A percentile compares a stretch with the other conserved stretches of the same genome.
Conservation (phyloP, 495 filamentous ascomycete species). For the Aspergillus heteromorphus region DNA sequence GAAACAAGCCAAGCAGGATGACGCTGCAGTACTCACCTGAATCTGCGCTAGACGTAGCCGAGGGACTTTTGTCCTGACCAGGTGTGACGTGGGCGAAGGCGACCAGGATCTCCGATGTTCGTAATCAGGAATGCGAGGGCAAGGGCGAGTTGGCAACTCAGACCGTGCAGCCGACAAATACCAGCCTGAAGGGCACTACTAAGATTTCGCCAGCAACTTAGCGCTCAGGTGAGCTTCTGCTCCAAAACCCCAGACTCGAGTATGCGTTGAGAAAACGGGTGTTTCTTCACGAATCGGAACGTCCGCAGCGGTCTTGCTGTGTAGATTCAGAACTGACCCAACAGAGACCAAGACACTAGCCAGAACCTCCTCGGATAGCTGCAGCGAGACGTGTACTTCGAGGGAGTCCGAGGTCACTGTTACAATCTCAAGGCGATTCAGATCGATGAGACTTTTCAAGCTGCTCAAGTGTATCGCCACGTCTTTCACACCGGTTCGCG, state of each 20-base stretch:
- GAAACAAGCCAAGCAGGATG: background rate
- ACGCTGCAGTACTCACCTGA: background rate
- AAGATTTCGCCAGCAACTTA: background rate
- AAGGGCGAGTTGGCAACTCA: slow-evolving; percentile 5
- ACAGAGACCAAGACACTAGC: slow-evolving; percentile 5
- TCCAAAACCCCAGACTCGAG: background rate
- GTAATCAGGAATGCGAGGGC: slow-evolving; percentile 13
- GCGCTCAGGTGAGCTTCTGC: background rate
- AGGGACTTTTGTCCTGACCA: background rate
- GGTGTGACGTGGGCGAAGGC: background rate
- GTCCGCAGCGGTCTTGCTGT: background rate
- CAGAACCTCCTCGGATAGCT: slow-evolving; percentile 1
- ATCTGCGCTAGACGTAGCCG: background rate
- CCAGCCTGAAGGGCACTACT: background rate
- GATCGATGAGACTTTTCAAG: background rate
- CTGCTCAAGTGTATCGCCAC: background rate
- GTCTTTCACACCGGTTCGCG: background rate
- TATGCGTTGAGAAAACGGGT: background rate
- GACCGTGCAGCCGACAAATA: background rate
- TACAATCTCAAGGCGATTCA: background rate
- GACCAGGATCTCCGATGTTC: slow-evolving; percentile 1
- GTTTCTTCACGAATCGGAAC: background rate
- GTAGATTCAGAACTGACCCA: background rate
- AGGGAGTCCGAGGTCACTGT: background rate
- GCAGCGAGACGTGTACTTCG: background rate